Base-by-base conservation (phyloP, 202 grass and related monocot species). In the Zizania palustris region DNA sequence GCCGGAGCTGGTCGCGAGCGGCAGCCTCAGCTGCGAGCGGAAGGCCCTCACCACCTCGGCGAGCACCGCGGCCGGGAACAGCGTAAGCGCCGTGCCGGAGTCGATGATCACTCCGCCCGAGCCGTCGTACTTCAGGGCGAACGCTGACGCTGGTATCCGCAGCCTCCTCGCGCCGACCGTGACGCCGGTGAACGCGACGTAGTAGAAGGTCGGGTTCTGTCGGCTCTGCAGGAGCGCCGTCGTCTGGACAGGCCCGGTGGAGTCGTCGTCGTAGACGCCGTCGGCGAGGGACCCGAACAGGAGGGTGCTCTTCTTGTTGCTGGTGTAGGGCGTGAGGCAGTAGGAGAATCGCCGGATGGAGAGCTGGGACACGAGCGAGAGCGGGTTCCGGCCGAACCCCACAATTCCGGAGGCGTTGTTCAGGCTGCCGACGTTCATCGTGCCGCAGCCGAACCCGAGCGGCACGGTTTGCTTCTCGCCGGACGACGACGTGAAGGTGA, bases 331-430 rank as follows among this genome's bases (percentile, higher is more conserved):
- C 63, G 87, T 96, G 72, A 90, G 83, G 78, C 93, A 96, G 79
- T 90, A 88, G 60, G 93, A 86, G 72, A 96, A 96, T 15, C 86
- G 80, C 0, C 61, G 70, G 39, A 90, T 78, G 43, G 82, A 51
- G 43, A 96, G 70, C 89, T 96, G 93, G 0, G 93, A 90, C 36
- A 92, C 75, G 21, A 96, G 67, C 28, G 93, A 96, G 6, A 82
- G 88, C n/a, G 67, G 62, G 11, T 51, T 56, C 12, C 82, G 82
- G 4, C 89, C 89, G 56, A 96, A 88, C 0, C 93, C 93, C 9
- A 87, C 85, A 65, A 96, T 77, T 37, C 93, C 93, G 38, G 90
- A 92, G 18, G 57, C 79, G 59, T 88, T 88, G 80, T 92, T 84
- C n/a, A 85, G 75, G 81, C 74, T 62, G 16, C 93, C 91, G 46